These are phyloP conservation scores for Uncinocarpus reesii DNA, from an alignment of 2,329 filamentous ascomycete genomes.

Conservation along the genomic window DNA sequence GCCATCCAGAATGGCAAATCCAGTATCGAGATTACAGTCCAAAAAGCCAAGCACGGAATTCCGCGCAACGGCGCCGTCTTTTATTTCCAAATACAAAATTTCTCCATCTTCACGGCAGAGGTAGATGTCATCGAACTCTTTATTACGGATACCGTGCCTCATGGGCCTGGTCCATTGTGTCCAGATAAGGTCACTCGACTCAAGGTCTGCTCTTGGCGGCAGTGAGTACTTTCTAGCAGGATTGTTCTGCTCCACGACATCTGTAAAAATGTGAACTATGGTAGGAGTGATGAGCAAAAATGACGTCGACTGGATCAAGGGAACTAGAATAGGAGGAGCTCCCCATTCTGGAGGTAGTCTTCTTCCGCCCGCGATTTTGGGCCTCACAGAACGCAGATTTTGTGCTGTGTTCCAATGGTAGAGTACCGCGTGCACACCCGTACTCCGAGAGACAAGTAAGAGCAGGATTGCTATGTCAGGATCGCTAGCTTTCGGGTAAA, in stretches of 20 bases:
- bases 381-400: conserved; percentile 22
- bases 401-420: conserved; percentile 46
- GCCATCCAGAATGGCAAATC: conserved; percentile 62
- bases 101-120: conserved; percentile 79
- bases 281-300: conserved; percentile 58
- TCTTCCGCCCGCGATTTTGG: conserved; percentile 23
- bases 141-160: conserved; percentile 52
- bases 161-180: conserved; percentile 73
- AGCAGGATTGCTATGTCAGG: conserved; percentile 66
- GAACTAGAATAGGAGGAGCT: conserved; percentile 61
- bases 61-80: conserved; percentile 44
- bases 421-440: conserved; percentile 39
- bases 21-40: conserved; percentile 64
- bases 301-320: conserved; percentile 57
- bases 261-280: conserved; percentile 43
- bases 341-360: conserved; percentile 33
- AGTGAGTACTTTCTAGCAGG: conserved; percentile 25
- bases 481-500: conserved; percentile 59
- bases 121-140: conserved; percentile 67
- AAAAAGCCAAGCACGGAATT: conserved; percentile 54
- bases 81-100: conserved; percentile 61
- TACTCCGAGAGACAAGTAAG: conserved; percentile 44
- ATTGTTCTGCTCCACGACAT: conserved; percentile 27
- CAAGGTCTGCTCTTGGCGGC: conserved; percentile 22
- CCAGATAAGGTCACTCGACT: conserved; percentile 51